phyloP scores from a whole-genome alignment of 805 yeast genomes.

The Ogataea haglerorum region DNA sequence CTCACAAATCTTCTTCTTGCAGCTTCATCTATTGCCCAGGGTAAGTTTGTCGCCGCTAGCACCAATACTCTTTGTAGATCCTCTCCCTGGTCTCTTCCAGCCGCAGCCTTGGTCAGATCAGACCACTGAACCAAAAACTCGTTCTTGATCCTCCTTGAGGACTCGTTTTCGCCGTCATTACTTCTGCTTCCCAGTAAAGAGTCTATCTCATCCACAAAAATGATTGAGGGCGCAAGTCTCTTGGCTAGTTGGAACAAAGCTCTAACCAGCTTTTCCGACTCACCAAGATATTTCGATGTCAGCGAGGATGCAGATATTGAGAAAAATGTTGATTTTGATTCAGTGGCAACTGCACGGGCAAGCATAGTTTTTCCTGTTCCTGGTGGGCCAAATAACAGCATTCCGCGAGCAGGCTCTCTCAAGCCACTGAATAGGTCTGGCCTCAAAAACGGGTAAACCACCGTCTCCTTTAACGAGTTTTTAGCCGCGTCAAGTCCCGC shows the following conservation, averaged over 20 bases:
- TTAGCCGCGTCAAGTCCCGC: slow-evolving; percentile 92
- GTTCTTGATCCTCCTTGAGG: slow-evolving; percentile 84
- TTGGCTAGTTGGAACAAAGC: slow-evolving; percentile 84
- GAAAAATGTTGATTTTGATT: slow-evolving; percentile 88
- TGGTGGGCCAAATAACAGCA: slow-evolving; percentile 95
- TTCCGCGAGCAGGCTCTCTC: slow-evolving; percentile 94
- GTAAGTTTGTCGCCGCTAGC: slow-evolving; percentile 91
- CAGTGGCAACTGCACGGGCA: slow-evolving; percentile 95
- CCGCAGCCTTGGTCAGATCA: slow-evolving; percentile 81
- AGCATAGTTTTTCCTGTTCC: slow-evolving; percentile 99
- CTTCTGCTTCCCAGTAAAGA: slow-evolving; percentile 77
- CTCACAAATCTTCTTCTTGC: slow-evolving; percentile 91
- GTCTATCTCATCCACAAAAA: slow-evolving; percentile 95
- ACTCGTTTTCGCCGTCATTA: slow-evolving; percentile 73
- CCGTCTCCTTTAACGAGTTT: slow-evolving; percentile 85
- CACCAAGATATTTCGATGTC: slow-evolving; percentile 86
- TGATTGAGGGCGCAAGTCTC: slow-evolving; percentile 86
- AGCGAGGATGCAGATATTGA: slow-evolving; percentile 87
- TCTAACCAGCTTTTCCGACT: slow-evolving; percentile 87
- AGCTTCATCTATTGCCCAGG: slow-evolving; percentile 97
- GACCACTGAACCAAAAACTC: slow-evolving; percentile 96
- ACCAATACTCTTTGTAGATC: slow-evolving; percentile 73
- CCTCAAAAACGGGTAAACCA: slow-evolving; percentile 90
- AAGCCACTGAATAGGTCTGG: slow-evolving; percentile 91
- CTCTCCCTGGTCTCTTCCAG: slow-evolving; percentile 57